These are phyloP conservation scores for Cercospora sp. DNA, from an alignment of 2,329 filamentous ascomycete species.

Conservation along the genomic window DNA sequence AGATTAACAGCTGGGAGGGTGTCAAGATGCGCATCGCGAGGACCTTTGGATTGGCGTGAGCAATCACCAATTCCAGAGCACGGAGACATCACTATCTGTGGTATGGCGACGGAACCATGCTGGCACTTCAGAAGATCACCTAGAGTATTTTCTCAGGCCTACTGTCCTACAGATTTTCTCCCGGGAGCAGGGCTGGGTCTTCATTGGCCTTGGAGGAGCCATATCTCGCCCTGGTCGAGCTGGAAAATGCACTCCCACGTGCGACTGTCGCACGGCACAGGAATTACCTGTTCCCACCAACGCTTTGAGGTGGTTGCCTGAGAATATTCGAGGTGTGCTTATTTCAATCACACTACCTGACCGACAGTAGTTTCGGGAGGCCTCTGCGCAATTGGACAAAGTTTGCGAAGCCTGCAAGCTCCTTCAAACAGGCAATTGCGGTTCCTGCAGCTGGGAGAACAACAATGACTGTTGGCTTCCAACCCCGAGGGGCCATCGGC, in stretches of 20 bases:
- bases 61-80: neutral
- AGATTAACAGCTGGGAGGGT: slow-evolving; percentile 64
- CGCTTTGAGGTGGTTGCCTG: neutral
- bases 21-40: slow-evolving; percentile 55
- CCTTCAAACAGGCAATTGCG: neutral
- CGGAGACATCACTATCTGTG: neutral
- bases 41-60: slow-evolving; percentile 25
- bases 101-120: neutral
- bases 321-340: neutral
- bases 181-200: neutral
- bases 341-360: neutral
- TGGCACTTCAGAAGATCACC: neutral
- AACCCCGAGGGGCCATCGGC: neutral
- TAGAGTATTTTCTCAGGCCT: neutral
- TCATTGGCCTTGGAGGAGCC: neutral
- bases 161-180: neutral
- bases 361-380: neutral
- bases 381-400: neutral
- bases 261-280: neutral
- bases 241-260: neutral
- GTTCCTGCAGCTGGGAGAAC: neutral
- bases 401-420: neutral
- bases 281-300: neutral
- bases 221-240: neutral
- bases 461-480: neutral